Evolutionary conservation across 345 rosid species (phyloP), one percentile per base, ranked within the genome.

Genomic region (Schrenkiella parvula): DNA sequence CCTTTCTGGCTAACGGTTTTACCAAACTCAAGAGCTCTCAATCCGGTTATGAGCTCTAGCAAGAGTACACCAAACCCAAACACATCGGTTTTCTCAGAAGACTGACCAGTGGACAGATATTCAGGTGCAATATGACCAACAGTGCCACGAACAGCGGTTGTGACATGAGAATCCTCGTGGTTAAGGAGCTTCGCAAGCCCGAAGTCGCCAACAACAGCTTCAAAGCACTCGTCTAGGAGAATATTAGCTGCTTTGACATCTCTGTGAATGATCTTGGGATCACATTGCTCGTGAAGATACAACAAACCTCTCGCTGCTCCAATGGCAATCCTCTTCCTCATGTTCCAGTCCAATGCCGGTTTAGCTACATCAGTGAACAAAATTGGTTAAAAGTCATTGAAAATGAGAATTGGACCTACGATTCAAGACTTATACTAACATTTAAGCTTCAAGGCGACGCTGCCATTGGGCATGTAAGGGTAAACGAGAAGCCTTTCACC

Each of bases 81-180:
- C 47, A 90, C 98, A 73, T 92, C 98, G 35, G 96, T 92, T 70
- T 92, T 92, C 82, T 92, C 96, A 2, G 98, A 93, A 8, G 98
- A 93, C 77, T 90, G 98, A 13, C 98, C 98, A 0, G 98, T 92
- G 8, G 96, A 90, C 47, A 92, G 97, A 72, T 92, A 92, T 72
- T 92, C 97, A 0, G 97, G 98, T 0, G 98, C 97, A 38, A 92
- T 93, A 72, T 93, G 98, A 3, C 97, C 98, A 47, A 93, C 96
- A 13, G 97, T 93, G 70, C 98, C 97, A 32, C 96, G 93, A 15
- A 93, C 98, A 4, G 98, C 97, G 2, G 98, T 93, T 1, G 96
- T 90, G 73, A 93, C 96, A 73, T 93, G 98, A 31, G 98, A 88
- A 68, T 89, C 97, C 1, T 86, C 85, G 68, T 89, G 98, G 78